Conservation (phyloP, 371 early-diverging fungal species). For the Mucor circinelloides region DNA sequence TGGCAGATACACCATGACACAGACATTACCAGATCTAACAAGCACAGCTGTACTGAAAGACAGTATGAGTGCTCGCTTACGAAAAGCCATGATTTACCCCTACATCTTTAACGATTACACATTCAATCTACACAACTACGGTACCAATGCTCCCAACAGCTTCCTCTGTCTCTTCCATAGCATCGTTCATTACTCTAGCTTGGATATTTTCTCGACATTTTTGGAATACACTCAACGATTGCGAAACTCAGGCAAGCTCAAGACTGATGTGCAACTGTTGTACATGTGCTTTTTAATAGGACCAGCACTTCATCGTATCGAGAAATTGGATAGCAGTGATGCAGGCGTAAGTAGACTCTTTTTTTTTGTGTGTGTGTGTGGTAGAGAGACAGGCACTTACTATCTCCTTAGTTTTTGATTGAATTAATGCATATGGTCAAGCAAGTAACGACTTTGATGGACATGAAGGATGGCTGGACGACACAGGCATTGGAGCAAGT, state of each 20-base stretch:
- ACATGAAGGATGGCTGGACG: conserved; percentile 52
- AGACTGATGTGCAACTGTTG: conserved; percentile 73
- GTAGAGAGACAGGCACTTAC: not conserved
- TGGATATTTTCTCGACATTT: conserved; percentile 53
- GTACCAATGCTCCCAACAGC: conserved; percentile 63
- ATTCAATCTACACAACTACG: conserved; percentile 63
- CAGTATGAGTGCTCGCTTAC: conserved; percentile 39
- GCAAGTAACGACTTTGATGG: conserved; percentile 50
- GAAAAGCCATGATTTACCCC: conserved; percentile 55
- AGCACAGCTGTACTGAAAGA: conserved; percentile 39
- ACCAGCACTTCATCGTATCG: conserved; percentile 75
- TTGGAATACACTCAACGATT: conserved; percentile 41
- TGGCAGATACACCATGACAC: conserved; percentile 40
- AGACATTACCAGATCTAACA: conserved; percentile 42
- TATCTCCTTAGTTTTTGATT: conserved; percentile 35
- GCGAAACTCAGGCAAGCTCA: conserved; percentile 44
- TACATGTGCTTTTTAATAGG: conserved; percentile 76
- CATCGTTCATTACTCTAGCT: conserved; percentile 62
- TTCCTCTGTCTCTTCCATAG: conserved; percentile 68
- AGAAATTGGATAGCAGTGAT: conserved; percentile 51
- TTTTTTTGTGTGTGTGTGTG: too few relatives aligned
- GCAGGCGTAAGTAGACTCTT: conserved; percentile 38
- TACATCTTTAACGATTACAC: conserved; percentile 65
- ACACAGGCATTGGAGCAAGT: conserved; percentile 59
- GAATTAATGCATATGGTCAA: conserved; percentile 56